A percentile compares a stretch with the other conserved stretches of the same genome.
Conservation (phyloP, 192 early-diverging fungal genomes). For the Chytriomyces sp. region DNA sequence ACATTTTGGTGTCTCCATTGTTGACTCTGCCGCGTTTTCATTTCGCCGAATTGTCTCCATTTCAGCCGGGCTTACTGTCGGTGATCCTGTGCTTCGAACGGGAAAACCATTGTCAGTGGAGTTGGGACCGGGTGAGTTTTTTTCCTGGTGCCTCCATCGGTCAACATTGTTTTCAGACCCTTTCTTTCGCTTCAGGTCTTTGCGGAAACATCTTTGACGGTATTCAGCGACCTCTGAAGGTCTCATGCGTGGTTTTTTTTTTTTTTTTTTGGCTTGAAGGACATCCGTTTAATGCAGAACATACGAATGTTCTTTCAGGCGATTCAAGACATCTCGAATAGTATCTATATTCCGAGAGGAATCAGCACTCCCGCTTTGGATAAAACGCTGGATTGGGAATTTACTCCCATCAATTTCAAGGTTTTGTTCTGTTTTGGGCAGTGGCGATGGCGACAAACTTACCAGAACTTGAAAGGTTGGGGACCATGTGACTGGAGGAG, state of each 20-base stretch:
- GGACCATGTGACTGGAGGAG: constrained; percentile 98
- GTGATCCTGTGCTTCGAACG: constrained; percentile 97
- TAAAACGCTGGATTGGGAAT: constrained; percentile 90
- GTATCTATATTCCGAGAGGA: constrained; percentile 99
- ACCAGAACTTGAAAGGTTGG: constrained; percentile 63
- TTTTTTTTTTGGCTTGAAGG: too few species aligned
- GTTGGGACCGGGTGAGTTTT: constrained; percentile 84
- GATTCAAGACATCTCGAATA: constrained; percentile 90
- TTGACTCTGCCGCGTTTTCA: background rate
- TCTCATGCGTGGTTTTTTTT: too few species aligned
- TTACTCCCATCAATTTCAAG: constrained; percentile 89
- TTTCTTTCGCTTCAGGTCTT: constrained; percentile 54
- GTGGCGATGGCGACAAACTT: constrained; percentile 22
- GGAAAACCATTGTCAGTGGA: constrained; percentile 98
- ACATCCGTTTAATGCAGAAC: constrained; percentile 8
- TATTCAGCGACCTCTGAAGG: constrained; percentile 97
- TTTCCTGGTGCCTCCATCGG: background rate
- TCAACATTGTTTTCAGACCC: too few species aligned
- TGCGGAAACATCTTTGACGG: constrained; percentile 98
- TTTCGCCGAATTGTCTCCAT: background rate
- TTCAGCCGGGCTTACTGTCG: constrained; percentile 93
- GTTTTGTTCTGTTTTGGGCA: too few species aligned
- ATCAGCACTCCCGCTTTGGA: constrained; percentile 96
- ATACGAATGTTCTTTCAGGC: too few species aligned
- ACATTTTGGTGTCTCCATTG: background rate